These are phyloP conservation scores for Nepenthes gracilis DNA, from an alignment of 148 eudicot species.

Conservation along the genomic window DNA sequence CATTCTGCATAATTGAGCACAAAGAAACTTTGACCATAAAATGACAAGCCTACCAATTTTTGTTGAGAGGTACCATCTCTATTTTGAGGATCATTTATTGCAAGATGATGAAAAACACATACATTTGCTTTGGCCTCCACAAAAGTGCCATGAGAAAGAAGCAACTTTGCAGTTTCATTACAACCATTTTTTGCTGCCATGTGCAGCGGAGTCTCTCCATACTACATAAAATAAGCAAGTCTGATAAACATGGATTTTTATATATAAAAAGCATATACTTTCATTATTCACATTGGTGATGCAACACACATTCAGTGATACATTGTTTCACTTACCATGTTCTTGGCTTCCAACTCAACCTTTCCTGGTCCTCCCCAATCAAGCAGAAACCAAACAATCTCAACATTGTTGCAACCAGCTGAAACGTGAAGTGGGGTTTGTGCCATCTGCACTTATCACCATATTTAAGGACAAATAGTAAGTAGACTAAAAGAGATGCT, in stretches of 20 bases:
- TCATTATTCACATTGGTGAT: too few species aligned
- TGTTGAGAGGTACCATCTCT: too few species aligned
- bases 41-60: not conserved
- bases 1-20: conserved; percentile 49
- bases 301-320: not conserved
- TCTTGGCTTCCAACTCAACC: conserved; percentile 87
- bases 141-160: conserved; percentile 84
- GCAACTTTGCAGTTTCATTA: conserved; percentile 74
- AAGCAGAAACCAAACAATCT: conserved; percentile 62
- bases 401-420: conserved; percentile 82
- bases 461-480: too few species aligned
- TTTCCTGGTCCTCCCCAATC: conserved; percentile 56
- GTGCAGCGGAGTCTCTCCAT: conserved; percentile 98
- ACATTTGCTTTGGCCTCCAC: conserved; percentile 97
- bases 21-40: not conserved
- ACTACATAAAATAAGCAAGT: conserved; percentile 29
- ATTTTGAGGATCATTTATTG: not conserved
- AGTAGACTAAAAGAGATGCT: too few species aligned
- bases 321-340: conserved; percentile 46
- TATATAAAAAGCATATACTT: not conserved
- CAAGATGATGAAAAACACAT: conserved; percentile 4
- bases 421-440: conserved; percentile 94
- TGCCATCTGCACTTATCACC: conserved; percentile 46
- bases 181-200: conserved; percentile 99
- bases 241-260: not conserved